Evolutionary conservation across 2,329 filamentous ascomycete species (phyloP), one percentile per base, ranked within the genome.

Genomic region (Exophiala phaeomuriformis): DNA sequence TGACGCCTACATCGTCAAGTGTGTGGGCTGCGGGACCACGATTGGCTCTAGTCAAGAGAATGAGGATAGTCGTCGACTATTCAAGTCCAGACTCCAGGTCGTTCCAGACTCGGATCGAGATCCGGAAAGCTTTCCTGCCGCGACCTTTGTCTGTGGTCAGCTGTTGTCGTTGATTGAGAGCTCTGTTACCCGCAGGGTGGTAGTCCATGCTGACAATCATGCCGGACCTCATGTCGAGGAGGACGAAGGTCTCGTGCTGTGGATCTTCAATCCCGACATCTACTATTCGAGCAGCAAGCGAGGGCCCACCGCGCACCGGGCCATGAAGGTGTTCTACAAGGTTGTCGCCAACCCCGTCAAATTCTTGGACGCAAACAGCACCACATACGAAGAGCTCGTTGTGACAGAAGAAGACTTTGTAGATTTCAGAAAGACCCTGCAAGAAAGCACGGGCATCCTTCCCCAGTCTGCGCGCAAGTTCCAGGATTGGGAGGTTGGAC

Each of bases 201-300:
- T 77, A 31, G 67, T 82, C 6, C 72, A 75, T 56, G 63, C 59
- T 41, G 66, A 64, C 7, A 60, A 64, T 39, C 29, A 42, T 48
- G 39, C 49, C 33, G 51, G 55, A 4, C n/a, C 40, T 4, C 40
- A 52, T 12, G 29, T 19, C 19, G 19, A 19, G 33, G 36, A 30
- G 5, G 12, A 12, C 32, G 49, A 28, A 51, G 50, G 52, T 40
- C 53, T 63, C 28, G 40, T 51, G 46, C 39, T 82, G 30, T 83
- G 80, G 81, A 70, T 80, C 50, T 83, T 84, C 66, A 80, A 81
- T 5, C 78, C 79, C 0, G 75, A 81, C 53, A 70, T 83, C 39
- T 72, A 73, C 47, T 78, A 81, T 58, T 80, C 80, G 1, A 77
- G 72, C 6, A 75, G 74, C 12, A 56, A 48, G 40, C 53, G 58